Conservation (phyloP, 345 rosid species). For the Brassica rapa region DNA sequence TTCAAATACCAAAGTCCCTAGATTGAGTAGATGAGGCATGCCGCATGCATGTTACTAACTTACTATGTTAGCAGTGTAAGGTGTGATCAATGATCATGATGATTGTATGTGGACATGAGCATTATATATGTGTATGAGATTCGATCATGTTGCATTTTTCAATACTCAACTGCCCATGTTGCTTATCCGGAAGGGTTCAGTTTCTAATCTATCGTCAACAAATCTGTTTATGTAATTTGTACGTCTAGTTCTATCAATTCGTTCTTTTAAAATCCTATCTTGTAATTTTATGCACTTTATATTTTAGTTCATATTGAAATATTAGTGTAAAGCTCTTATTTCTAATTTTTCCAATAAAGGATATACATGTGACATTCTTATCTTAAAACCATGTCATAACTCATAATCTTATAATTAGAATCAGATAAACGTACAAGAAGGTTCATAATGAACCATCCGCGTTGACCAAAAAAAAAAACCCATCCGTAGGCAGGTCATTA, state of each 20-base stretch:
- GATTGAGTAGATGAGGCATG: background rate
- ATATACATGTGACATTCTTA: background rate
- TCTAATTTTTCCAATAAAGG: background rate
- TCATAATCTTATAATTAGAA: background rate
- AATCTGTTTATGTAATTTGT: background rate
- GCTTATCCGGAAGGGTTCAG: background rate
- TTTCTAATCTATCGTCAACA: background rate
- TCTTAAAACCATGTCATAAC: background rate
- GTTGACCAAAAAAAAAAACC: no score
- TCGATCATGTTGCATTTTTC: background rate
- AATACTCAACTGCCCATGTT: background rate
- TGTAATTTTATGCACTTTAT: background rate
- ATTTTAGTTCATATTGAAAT: background rate
- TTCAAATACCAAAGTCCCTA: background rate
- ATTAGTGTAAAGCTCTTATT: background rate
- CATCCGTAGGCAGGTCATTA: no score
- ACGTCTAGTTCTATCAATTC: background rate
- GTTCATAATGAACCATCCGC: background rate
- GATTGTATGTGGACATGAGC: background rate
- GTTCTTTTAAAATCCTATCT: background rate
- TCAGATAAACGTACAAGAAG: background rate
- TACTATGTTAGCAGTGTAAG: background rate
- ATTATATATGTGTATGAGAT: background rate
- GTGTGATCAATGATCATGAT: background rate
- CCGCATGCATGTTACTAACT: background rate